Percentiles rank a stretch among this genome's conserved stretches.
These are phyloP conservation scores for Parmales sp. DNA, from an alignment of 108 stramenopile genomes.

Conservation along the genomic window DNA sequence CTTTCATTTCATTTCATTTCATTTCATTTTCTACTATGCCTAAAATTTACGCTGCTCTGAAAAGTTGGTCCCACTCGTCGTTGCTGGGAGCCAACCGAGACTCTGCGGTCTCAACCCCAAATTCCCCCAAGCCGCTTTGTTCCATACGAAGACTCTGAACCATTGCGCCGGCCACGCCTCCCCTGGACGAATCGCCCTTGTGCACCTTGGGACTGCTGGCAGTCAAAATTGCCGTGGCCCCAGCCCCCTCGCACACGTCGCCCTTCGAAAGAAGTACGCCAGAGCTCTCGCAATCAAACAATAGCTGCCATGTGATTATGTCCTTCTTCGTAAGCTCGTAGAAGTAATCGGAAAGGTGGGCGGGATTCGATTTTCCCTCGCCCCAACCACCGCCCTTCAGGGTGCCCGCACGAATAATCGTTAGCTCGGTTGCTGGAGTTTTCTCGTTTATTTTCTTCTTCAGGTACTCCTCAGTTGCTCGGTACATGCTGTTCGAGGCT, in stretches of 20 bases:
- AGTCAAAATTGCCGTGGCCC: slow-evolving; percentile 29
- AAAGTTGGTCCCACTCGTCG: no score
- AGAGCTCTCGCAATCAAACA: slow-evolving; percentile 30
- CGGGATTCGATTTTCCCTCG: not conserved
- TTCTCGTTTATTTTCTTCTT: no score
- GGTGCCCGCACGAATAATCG: slow-evolving; percentile 40
- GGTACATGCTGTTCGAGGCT: no score
- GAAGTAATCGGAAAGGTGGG: slow-evolving; percentile 1
- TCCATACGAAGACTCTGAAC: slow-evolving; percentile 23
- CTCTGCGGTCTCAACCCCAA: no score
- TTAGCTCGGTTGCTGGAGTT: no score
- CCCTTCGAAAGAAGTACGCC: slow-evolving; percentile 24
- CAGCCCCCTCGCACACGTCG: slow-evolving; percentile 25
- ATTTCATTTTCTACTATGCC: no score
- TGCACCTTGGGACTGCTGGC: slow-evolving; percentile 19
- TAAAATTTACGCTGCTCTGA: no score
- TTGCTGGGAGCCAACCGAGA: no score
- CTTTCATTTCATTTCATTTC: no score
- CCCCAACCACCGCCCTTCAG: slow-evolving; percentile 13
- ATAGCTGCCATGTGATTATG: slow-evolving; percentile 31
- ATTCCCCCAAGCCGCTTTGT: no score
- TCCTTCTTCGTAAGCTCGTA: slow-evolving; percentile 30
- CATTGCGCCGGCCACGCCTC: slow-evolving; percentile 25
- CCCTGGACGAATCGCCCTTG: slow-evolving; percentile 24
- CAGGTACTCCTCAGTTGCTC: no score